Conservation (phyloP, 75 land plant genomes). For the Adiantum capillusveneris region DNA sequence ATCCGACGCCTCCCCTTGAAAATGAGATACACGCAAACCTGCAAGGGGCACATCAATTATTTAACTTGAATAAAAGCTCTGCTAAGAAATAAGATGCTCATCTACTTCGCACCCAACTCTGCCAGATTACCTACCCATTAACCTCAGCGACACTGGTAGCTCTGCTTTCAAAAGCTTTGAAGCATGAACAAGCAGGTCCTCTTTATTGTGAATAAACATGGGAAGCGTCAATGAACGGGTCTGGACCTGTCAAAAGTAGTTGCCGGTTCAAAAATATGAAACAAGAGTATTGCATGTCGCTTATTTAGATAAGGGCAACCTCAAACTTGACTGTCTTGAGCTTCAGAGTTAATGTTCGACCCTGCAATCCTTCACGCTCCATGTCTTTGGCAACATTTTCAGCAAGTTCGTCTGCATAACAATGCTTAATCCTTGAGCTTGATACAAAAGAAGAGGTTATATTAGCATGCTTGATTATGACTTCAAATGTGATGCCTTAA, state of each 20-base stretch:
- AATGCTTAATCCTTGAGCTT: too few species aligned
- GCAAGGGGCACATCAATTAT: conserved; percentile 6
- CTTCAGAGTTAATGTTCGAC: conserved; percentile 78
- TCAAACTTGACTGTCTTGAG: conserved; percentile 82
- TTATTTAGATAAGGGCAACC: conserved; percentile 32
- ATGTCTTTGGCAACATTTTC: conserved; percentile 60
- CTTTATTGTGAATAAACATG: conserved; percentile 44
- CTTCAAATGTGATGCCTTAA: too few species aligned
- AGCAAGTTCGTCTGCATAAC: conserved; percentile 55
- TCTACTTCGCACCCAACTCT: neutral
- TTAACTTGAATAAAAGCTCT: neutral
- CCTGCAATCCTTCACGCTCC: conserved; percentile 60
- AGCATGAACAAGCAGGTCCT: conserved; percentile 62
- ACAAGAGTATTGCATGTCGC: neutral
- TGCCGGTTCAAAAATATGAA: too few species aligned
- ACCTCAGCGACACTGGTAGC: conserved; percentile 68
- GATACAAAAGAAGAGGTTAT: too few species aligned
- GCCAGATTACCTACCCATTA: conserved; percentile 64
- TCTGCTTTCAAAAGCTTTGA: conserved; percentile 67
- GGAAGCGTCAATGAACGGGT: conserved; percentile 67
- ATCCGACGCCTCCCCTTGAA: conserved; percentile 46
- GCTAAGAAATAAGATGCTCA: too few species aligned
- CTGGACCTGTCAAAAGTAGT: conserved; percentile 48
- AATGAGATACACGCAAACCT: conserved; percentile 82
- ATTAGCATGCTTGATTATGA: too few species aligned